Evolutionary conservation across 164 flowering plant species (phyloP), one percentile per base, ranked within the genome.

Genomic region (Umbellularia californica): DNA sequence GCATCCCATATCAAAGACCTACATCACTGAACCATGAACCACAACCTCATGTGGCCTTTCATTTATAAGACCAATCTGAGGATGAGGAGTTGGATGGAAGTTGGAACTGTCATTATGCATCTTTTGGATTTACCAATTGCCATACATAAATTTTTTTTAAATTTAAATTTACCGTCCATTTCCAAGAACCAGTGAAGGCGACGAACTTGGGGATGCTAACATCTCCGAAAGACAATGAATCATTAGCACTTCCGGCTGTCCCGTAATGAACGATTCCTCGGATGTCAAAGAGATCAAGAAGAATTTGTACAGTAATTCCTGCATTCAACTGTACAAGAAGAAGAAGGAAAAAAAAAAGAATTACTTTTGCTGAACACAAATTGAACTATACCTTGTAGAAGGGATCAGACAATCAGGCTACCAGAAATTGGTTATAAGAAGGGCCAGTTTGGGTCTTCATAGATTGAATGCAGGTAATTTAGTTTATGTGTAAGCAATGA

Each of bases 251-350:
- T 70, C 90, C 90, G 11, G 89, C 92, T 24, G 74, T 89, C 58
- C 90, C 90, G 58, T 84, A 89, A 72, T 89, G 92, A 47, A 89
- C 88, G 1, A 86, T 72, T 66, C 92, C 88, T 28, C 41, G 11
- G 58, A 87, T 65, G 9, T 87, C 85, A 67, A 87, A 89, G 20
- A 76, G 28, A 28, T 86, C 86, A 5, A 87, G 25, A 23, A 89
- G 85, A 30, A 79, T 77, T 77, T 89, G 89, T 50, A 85, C 82
- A 0, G 90, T 85, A 63, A 84, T 68, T 2, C 83, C 90, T 75
- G 89, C 89, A 83, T 89, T 87, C 72, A 86, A 25, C 92, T 87
- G 23, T 3, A 64, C 10, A 22, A 23, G 10, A 64, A 64, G 33
- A 25, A 64, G 15, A 24, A 64, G 33, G 14, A 19, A 13, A 58